Base-by-base conservation (phyloP, 176 grass and related monocot species). In the Luzula sylvatica region DNA sequence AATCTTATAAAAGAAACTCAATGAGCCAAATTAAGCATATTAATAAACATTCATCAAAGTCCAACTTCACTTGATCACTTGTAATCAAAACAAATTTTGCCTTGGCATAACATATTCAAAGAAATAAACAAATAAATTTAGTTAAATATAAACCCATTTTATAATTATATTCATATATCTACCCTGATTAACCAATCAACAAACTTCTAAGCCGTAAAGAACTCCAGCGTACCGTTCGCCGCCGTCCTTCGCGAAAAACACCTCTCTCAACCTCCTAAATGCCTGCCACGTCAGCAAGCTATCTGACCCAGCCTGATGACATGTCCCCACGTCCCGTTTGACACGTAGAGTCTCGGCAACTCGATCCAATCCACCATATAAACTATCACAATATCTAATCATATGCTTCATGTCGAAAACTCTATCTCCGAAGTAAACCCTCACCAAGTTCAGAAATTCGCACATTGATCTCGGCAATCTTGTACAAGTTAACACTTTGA, bases 391-490 rank as follows among this genome's bases (percentile, higher is more conserved):
- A 68, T 15, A 15, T 2, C 7, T 11, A 21, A 74, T 65, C 65
- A 94, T 65, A 72, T 94, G 88, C 60, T 77, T 80, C 13, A 80
- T 68, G 72, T 94, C 88, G 49, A 83, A 94, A 12, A 94, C 72
- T 7, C 50, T 0, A 3, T 45, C 22, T 1, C 88, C 88, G 42
- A 94, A 94, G 71, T 77, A 94, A 35, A 94, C 68, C 45, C 72
- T 47, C 0, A 94, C 79, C 15, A 87, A 60, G 0, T 18, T 45
- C 2, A 77, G 19, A 45, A 94, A 94, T 15, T 87, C 79, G 0
- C 24, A 16, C 42, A 86, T 56, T 0, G 60, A 42, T 0, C 3
- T n/a, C 0, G 88, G 88, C 5, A 94, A 52, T 26, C 59, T 66
- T 1, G 75, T 67, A 0, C 78, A 57, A 11, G 81, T 57, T 1